Conservation (phyloP, 352 stramenopile genomes). For the Phytophthora kernoviae region DNA sequence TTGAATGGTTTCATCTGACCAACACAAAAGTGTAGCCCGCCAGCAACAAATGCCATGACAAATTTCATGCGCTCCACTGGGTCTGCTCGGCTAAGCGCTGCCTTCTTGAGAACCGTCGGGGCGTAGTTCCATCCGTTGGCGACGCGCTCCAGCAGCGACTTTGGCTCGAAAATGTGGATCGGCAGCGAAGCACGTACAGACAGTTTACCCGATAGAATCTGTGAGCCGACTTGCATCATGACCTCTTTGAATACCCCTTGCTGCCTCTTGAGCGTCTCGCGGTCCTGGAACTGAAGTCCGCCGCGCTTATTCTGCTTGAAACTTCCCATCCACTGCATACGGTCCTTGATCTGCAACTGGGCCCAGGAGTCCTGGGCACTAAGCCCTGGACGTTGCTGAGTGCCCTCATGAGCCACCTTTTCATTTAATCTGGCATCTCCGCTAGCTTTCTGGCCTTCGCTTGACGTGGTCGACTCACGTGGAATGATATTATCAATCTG, state of each 20-base stretch:
- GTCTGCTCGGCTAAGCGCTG: conserved; percentile 47
- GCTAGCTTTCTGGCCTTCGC: conserved; percentile 32
- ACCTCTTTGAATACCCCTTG: conserved; percentile 83
- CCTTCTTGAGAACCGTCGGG: conserved; percentile 77
- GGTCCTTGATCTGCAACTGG: conserved; percentile 53
- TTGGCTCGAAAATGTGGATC: conserved; percentile 79
- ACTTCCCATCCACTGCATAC: conserved; percentile 57
- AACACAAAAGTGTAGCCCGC: conserved; percentile 74
- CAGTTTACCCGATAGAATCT: conserved; percentile 71
- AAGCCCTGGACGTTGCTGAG: conserved; percentile 12
- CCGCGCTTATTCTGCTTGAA: conserved; percentile 81
- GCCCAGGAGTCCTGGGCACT: conserved; percentile 48
- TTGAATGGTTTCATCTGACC: conserved; percentile 85
- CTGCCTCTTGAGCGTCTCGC: conserved; percentile 76
- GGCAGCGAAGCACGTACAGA: conserved; percentile 74
- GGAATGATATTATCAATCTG: conserved; percentile 64
- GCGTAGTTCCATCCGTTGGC: conserved; percentile 79
- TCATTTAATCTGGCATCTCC: conserved; percentile 8
- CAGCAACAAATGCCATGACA: conserved; percentile 71
- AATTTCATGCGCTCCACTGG: conserved; percentile 73
- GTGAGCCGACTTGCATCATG: conserved; percentile 74
- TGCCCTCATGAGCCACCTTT: conserved; percentile 9
- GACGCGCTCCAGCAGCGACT: conserved; percentile 75
- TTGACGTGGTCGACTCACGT: conserved; percentile 37
- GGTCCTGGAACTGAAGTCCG: conserved; percentile 67